Evolutionary conservation across 2,329 filamentous ascomycete genomes (phyloP), one percentile per base, ranked within the genome.

Genomic region (Hymenoscyphus scutula): DNA sequence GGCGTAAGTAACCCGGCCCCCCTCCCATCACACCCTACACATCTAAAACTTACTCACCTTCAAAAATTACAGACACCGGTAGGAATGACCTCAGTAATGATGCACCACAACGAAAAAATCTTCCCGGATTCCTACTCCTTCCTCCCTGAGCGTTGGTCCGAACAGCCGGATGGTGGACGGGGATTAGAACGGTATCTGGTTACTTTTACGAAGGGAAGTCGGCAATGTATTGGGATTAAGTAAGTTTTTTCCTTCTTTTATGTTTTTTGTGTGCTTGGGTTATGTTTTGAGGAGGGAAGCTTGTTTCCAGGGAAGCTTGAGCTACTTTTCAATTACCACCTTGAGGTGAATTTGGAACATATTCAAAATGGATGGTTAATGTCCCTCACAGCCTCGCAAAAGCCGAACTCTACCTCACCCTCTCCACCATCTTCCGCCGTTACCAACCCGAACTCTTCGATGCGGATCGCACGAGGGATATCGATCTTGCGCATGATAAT

Each of bases 111-210:
- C 1, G n/a, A 68, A 32, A 64, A 66, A 7, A 74, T 76, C 61
- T 75, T 70, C 58, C 48, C 60, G 1, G 69, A 76, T 34, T 62
- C 68, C 10, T 45, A 69, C 59, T n/a, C 61, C n/a, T 72, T 69
- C 30, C 58, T 72, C 2, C 77, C 77, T 0, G 75, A 78, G 60
- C 70, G 79, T 5, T 81, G 77, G 77, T 71, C 61, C 1, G 59
- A 62, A 72, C 69, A 5, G 72, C 72, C 62, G 64, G 70, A 17
- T n/a, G 53, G 59, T 13, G 62, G 56, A 8, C 56, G 60, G 8
- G 41, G 57, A 1, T 64, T 68, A 1, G 64, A 69, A 17, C 45
- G 62, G 8, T 70, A 71, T 32, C n/a, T 71, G 10, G 67, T 71
- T 3, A 23, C 63, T 1, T 71, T 71, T 34, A 41, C 57, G 1